Conservation (phyloP, 1,139 yeast genomes). For the Pneumocystis carinii region DNA sequence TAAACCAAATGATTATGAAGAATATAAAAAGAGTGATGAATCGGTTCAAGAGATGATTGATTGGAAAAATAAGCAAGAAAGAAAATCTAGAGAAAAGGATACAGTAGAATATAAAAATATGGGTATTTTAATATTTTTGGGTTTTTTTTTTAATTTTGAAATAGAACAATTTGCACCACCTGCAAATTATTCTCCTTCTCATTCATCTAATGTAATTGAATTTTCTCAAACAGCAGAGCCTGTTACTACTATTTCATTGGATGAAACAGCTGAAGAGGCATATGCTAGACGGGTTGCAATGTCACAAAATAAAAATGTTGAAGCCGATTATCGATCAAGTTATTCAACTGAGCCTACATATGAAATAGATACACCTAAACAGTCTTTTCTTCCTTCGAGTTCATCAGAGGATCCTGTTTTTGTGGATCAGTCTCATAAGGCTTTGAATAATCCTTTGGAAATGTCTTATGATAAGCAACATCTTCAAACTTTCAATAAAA, state of each 20-base stretch:
- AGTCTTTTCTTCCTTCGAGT: neutral
- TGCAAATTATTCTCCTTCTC: neutral
- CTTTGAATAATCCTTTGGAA: neutral
- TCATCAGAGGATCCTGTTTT: neutral
- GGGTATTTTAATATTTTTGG: neutral
- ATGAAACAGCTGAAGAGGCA: conserved; percentile 1
- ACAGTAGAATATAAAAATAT: neutral
- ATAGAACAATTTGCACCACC: neutral
- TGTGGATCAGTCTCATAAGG: neutral
- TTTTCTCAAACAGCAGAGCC: neutral
- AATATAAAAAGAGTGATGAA: conserved; percentile 14
- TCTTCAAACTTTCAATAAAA: neutral
- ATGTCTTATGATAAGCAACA: neutral
- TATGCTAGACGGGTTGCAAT: conserved; percentile 1
- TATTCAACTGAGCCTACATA: neutral
- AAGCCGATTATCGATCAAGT: neutral
- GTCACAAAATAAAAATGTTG: neutral
- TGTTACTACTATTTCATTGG: neutral
- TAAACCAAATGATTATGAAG: conserved; percentile 14
- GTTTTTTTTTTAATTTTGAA: neutral
- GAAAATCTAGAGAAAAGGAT: neutral
- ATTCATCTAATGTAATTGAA: neutral
- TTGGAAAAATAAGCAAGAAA: conserved; percentile 13
- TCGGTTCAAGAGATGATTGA: conserved; percentile 14
- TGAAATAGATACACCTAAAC: neutral